These are phyloP conservation scores for Hypomontagnella monticulosa DNA, from an alignment of 495 filamentous ascomycete genomes.

Conservation along the genomic window DNA sequence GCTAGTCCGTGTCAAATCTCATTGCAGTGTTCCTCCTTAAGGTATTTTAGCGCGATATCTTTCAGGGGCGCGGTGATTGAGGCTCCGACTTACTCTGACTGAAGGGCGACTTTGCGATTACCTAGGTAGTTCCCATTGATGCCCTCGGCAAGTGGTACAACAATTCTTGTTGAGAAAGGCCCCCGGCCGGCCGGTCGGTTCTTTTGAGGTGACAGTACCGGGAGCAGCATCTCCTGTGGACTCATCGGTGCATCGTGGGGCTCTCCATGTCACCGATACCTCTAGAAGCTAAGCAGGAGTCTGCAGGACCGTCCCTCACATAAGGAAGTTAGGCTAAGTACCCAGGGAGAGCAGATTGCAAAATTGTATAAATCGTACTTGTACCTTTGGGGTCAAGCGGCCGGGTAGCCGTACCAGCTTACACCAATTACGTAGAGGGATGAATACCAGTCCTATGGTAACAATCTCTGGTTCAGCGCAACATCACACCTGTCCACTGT, in stretches of 20 bases:
- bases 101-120: constrained; percentile 11
- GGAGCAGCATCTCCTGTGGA: constrained; percentile 6
- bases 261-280: constrained; percentile 7
- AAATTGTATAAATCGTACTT: constrained; percentile 3
- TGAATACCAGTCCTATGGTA: constrained; percentile 21
- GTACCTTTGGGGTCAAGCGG: background rate
- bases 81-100: constrained; percentile 22
- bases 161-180: background rate
- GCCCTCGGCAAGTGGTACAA: background rate
- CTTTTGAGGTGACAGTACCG: constrained; percentile 8
- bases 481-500: constrained; percentile 26
- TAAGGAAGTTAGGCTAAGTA: constrained; percentile 10
- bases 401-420: constrained; percentile 17
- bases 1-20: constrained; percentile 10
- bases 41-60: background rate
- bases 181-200: background rate
- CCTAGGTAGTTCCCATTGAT: background rate
- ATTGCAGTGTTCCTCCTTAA: constrained; percentile 3
- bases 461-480: constrained; percentile 5
- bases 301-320: constrained; percentile 6
- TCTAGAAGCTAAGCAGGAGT: constrained; percentile 14
- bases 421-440: constrained; percentile 19
- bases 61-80: constrained; percentile 18
- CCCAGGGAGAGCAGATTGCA: background rate
- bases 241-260: constrained; percentile 17